Conservation (phyloP, 2,329 filamentous ascomycete genomes). For the Exophiala dermatitidis region DNA sequence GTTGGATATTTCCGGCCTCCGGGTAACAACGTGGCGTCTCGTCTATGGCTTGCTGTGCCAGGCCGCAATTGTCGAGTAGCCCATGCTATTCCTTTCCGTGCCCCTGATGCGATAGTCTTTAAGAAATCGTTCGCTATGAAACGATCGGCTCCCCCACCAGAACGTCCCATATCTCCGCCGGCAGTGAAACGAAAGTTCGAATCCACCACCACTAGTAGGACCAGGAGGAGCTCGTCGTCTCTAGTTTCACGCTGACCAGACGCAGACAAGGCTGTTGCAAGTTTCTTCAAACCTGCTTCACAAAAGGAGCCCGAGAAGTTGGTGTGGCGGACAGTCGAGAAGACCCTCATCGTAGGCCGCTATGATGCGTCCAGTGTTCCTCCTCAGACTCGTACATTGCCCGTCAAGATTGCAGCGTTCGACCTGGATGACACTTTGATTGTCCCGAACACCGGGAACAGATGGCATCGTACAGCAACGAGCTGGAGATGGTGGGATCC, state of each 20-base stretch:
- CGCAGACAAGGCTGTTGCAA: slow-evolving; percentile 54
- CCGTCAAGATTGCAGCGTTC: slow-evolving; percentile 39
- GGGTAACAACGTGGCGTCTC: slow-evolving; percentile 9
- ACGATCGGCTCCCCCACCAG: slow-evolving; percentile 32
- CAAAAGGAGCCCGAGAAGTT: slow-evolving; percentile 74
- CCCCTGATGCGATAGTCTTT: background rate
- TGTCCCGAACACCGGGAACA: slow-evolving; percentile 69
- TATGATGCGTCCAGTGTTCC: slow-evolving; percentile 39
- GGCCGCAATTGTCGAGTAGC: background rate
- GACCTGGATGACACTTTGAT: slow-evolving; percentile 77
- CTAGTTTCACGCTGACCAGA: slow-evolving; percentile 2
- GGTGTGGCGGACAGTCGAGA: slow-evolving; percentile 60
- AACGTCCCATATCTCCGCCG: slow-evolving; percentile 50
- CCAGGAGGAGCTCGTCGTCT: background rate
- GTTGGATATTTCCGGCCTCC: background rate
- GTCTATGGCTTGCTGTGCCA: slow-evolving; percentile 6
- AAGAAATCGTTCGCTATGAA: slow-evolving; percentile 28
- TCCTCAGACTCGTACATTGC: slow-evolving; percentile 7
- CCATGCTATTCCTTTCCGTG: background rate
- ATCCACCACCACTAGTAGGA: slow-evolving; percentile 47
- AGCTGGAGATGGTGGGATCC: slow-evolving; percentile 96
- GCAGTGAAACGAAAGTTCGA: slow-evolving; percentile 49
- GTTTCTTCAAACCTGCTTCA: slow-evolving; percentile 81
- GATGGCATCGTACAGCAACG: slow-evolving; percentile 58
- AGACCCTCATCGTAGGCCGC: slow-evolving; percentile 67